phyloP scores from a whole-genome alignment of 805 yeast species.

The Starmera pachycereana region DNA sequence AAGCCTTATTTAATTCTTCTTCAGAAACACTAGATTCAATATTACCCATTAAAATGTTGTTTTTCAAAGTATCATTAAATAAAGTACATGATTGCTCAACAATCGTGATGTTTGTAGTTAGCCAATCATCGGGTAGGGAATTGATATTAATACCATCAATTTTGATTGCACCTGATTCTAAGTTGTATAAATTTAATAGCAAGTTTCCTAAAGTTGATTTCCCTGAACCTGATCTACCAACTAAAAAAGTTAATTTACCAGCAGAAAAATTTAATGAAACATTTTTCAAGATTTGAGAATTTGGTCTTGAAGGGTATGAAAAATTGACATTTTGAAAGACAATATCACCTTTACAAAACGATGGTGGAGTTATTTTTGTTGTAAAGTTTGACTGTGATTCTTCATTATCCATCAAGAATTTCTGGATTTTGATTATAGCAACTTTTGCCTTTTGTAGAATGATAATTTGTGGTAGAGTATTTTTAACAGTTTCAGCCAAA shows the following conservation, averaged over 20 bases:
- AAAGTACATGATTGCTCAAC: slow-evolving; percentile 65
- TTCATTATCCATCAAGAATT: slow-evolving; percentile 22
- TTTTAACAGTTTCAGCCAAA: slow-evolving; percentile 52
- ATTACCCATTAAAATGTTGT: slow-evolving; percentile 52
- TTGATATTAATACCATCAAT: slow-evolving; percentile 44
- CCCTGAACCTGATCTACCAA: slow-evolving; percentile 91
- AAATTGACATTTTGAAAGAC: slow-evolving; percentile 48
- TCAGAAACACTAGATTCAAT: slow-evolving; percentile 15
- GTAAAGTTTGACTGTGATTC: background rate
- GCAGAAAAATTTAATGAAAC: slow-evolving; percentile 36
- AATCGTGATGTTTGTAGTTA: slow-evolving; percentile 53
- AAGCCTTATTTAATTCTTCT: slow-evolving; percentile 30
- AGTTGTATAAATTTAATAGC: slow-evolving; percentile 47
- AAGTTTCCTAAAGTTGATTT: slow-evolving; percentile 73
- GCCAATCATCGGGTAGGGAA: slow-evolving; percentile 36
- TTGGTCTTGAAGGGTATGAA: slow-evolving; percentile 49
- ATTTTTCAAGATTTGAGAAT: slow-evolving; percentile 34
- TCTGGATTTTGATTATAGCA: slow-evolving; percentile 43
- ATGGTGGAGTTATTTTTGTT: slow-evolving; percentile 6
- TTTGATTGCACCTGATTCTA: slow-evolving; percentile 41
- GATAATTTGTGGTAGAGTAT: slow-evolving; percentile 46
- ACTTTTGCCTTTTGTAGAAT: slow-evolving; percentile 63
- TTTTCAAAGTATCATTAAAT: slow-evolving; percentile 51
- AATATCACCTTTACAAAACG: slow-evolving; percentile 36
- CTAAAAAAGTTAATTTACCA: slow-evolving; percentile 44